Base-by-base conservation (phyloP, 176 grass and related monocot genomes). In the Aegilops sharonensis region DNA sequence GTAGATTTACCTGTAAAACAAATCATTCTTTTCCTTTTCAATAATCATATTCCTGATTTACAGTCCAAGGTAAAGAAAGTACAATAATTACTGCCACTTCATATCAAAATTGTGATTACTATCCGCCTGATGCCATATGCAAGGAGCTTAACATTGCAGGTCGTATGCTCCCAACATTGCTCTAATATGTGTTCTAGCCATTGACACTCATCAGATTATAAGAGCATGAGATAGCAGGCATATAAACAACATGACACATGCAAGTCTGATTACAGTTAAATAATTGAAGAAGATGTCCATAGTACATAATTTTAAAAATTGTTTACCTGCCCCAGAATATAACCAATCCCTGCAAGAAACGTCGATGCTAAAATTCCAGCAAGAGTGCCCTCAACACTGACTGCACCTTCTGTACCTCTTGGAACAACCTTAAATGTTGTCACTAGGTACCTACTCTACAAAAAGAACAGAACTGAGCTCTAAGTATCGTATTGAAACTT, bases 371-470 rank as follows among this genome's bases (percentile, higher is more conserved):
- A 50, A 74, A 98, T 75, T 84, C 97, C 97, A 79, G 92, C 88
- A 88, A 98, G 25, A 20, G 97, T 95, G 78, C 94, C 97, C 84
- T 98, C 97, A 31, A 94, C 5, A 84, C 97, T 98, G 75, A 98
- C 67, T 68, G 97, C 97, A 71, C 92, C 97, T 88, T 95, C 92
- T 64, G 94, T 95, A 85, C 97, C 94, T 88, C 85, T 89, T 40
- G 97, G 97, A 73, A 95, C 94, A 85, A 95, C 43, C 92, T 95
- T 93, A 79, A 98, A 91, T 56, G 94, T 95, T 84, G 97, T 94
- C 86, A 88, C 88, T 62, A 98, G 83, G 68, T 98, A 98, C 43
- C 97, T 98, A 90, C 76, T 95, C 87, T 91, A 95, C 85, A 92
- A 69, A 77, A 72, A 83, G 30, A 75, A 62, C 18, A 27, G 60